phyloP scores from a whole-genome alignment of 2,329 filamentous ascomycete genomes.

The Hypoxylon rubiginosum region DNA sequence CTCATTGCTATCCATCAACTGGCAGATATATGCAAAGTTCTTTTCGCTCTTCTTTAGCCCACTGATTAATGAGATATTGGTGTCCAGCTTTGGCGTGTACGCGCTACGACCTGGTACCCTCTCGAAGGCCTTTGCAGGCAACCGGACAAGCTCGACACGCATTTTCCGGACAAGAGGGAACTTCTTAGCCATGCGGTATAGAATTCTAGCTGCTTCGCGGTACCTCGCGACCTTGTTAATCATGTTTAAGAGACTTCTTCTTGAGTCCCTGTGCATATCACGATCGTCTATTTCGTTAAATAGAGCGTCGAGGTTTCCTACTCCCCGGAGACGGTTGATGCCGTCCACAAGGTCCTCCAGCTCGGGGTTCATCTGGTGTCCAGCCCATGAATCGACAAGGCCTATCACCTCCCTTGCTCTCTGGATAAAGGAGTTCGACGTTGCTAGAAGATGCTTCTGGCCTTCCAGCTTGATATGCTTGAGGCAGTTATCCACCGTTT shows the following conservation, averaged over 20 bases:
- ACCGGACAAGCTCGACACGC: constrained; percentile 48
- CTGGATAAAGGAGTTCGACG: constrained; percentile 30
- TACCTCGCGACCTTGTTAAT: constrained; percentile 57
- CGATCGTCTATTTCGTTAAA: constrained; percentile 43
- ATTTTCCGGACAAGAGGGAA: constrained; percentile 49
- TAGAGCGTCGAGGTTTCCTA: constrained; percentile 25
- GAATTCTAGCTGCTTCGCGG: constrained; percentile 50
- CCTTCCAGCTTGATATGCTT: not conserved
- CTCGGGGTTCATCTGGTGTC: constrained; percentile 41
- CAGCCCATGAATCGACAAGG: constrained; percentile 46
- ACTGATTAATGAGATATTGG: constrained; percentile 33
- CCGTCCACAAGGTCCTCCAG: constrained; percentile 50
- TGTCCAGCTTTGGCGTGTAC: constrained; percentile 13
- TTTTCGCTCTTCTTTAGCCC: not conserved
- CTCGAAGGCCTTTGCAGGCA: constrained; percentile 49
- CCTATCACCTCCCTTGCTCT: constrained; percentile 43
- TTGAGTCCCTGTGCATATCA: constrained; percentile 34
- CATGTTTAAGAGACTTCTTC: constrained; percentile 49
- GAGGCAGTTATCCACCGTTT: constrained; percentile 18
- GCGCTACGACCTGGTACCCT: not conserved
- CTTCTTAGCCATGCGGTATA: constrained; percentile 53
- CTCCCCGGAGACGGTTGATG: constrained; percentile 46
- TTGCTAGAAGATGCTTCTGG: constrained; percentile 1
- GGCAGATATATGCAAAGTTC: constrained; percentile 2
- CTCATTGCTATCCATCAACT: constrained; percentile 10